phyloP scores from a whole-genome alignment of 148 eudicot genomes.

The Fagopyrum tataricum region DNA sequence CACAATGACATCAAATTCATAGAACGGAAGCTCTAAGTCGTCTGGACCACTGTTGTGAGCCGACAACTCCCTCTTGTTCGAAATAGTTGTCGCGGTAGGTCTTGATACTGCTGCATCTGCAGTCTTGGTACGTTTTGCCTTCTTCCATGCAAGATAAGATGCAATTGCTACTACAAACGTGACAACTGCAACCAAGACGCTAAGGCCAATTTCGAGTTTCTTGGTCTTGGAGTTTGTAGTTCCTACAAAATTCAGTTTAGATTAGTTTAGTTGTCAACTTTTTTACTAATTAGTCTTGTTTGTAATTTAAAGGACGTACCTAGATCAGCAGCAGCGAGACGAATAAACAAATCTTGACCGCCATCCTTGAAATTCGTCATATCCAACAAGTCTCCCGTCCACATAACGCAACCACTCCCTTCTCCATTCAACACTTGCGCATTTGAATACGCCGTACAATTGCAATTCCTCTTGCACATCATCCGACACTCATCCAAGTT shows the following conservation, averaged over 20 bases:
- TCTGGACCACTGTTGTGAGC: not conserved
- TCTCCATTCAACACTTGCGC: slow-evolving; percentile 37
- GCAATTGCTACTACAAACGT: not conserved
- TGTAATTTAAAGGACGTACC: no score
- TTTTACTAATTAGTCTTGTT: no score
- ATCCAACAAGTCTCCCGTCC: not conserved
- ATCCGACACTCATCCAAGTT: slow-evolving; percentile 24
- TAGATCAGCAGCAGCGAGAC: not conserved
- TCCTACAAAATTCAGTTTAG: no score
- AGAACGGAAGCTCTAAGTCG: slow-evolving; percentile 4
- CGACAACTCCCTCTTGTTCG: not conserved
- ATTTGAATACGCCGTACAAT: slow-evolving; percentile 42
- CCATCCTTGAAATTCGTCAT: not conserved
- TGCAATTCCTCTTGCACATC: slow-evolving; percentile 35
- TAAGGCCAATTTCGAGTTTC: not conserved
- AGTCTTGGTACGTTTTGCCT: not conserved
- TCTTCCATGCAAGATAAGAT: not conserved
- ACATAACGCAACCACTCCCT: slow-evolving; percentile 11
- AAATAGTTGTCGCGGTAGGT: not conserved
- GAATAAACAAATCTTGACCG: not conserved
- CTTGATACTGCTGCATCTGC: not conserved
- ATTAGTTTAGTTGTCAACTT: no score
- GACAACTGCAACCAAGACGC: not conserved
- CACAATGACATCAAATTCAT: not conserved
- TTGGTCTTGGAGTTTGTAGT: not conserved